Evolutionary conservation across 129 eudicot species (phyloP).

Genomic region (Artemisia annua): DNA sequence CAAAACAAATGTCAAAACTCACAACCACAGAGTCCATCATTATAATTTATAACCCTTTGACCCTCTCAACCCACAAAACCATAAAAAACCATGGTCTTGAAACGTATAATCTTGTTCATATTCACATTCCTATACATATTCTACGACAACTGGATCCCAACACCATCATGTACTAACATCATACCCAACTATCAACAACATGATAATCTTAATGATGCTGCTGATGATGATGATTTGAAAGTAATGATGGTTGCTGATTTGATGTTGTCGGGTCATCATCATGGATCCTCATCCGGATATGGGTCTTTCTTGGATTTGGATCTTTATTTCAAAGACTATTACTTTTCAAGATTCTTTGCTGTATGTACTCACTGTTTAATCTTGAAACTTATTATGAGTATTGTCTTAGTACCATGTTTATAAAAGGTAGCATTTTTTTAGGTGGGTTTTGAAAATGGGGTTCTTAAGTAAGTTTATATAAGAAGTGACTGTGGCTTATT

Average conservation of each 20-base stretch:
- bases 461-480: too few species aligned
- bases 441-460: too few species aligned
- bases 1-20: too few species aligned
- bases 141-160: conserved; percentile 45
- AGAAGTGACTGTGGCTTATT: too few species aligned
- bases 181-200: conserved; percentile 23
- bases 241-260: conserved; percentile 55
- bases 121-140: conserved; percentile 31
- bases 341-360: conserved; percentile 49
- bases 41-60: too few species aligned
- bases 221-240: conserved; percentile 34
- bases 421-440: too few species aligned
- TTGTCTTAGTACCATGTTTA: too few species aligned
- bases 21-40: too few species aligned
- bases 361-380: conserved; percentile 20
- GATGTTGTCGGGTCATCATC: conserved; percentile 41
- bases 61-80: too few species aligned
- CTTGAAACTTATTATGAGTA: too few species aligned
- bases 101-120: conserved; percentile 32
- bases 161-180: conserved; percentile 43
- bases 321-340: conserved; percentile 47
- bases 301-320: conserved; percentile 30
- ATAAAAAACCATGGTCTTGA: neutral
- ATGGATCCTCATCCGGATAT: conserved; percentile 16
- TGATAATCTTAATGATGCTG: neutral